Evolutionary conservation across 352 stramenopile species (phyloP).

Genomic region (Pythium folliculosum): DNA sequence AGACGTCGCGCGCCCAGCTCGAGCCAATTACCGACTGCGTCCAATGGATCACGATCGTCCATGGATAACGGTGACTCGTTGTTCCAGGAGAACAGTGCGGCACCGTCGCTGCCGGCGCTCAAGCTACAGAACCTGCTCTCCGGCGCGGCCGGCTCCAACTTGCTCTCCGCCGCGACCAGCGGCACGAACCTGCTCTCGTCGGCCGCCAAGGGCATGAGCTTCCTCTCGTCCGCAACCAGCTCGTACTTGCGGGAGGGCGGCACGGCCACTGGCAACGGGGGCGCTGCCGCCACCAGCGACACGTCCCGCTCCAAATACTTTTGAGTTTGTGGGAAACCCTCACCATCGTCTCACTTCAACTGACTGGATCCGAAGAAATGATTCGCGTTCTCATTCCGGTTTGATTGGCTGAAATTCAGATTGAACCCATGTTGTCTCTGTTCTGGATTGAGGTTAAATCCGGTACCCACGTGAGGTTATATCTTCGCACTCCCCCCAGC

Average conservation of each 20-base stretch:
- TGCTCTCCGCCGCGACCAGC: constrained; percentile 60
- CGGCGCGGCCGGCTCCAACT: constrained; percentile 37
- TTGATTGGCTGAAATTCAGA: constrained; percentile 18
- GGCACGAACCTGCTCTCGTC: constrained; percentile 71
- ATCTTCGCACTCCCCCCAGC: neutral
- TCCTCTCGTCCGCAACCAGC: constrained; percentile 73
- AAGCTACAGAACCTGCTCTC: constrained; percentile 56
- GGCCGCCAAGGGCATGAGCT: constrained; percentile 82
- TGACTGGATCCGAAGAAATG: constrained; percentile 20
- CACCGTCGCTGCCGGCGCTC: constrained; percentile 33
- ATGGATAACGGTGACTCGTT: constrained; percentile 21
- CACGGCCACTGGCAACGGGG: neutral
- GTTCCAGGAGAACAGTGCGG: constrained; percentile 25
- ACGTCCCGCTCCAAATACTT: constrained; percentile 57
- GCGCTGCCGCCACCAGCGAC: constrained; percentile 20
- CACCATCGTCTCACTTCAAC: constrained; percentile 24
- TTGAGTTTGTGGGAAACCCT: constrained; percentile 37
- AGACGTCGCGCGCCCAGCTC: constrained; percentile 52
- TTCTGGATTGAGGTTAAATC: constrained; percentile 29
- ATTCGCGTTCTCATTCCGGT: neutral
- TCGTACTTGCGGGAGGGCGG: constrained; percentile 55
- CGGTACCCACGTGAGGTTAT: constrained; percentile 20
- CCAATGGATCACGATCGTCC: constrained; percentile 1
- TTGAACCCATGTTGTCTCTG: constrained; percentile 29
- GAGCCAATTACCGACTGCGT: constrained; percentile 12